phyloP scores from a whole-genome alignment of 352 stramenopile genomes.

The Globisporangium okanoganense region DNA sequence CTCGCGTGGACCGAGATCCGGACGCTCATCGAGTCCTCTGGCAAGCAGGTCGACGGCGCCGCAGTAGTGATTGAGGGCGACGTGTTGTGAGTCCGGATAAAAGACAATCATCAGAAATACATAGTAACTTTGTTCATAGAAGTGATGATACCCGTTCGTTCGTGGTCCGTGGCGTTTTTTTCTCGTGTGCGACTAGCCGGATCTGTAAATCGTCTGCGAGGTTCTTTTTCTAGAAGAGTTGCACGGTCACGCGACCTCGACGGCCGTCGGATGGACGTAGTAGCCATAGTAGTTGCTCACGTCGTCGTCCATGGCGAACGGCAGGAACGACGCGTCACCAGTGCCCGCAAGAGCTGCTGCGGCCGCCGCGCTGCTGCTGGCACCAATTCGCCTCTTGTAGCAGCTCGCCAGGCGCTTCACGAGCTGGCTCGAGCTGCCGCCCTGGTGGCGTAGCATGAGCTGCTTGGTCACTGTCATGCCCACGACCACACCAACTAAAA shows the following conservation, averaged over 20 bases:
- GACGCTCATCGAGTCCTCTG: slow-evolving; percentile 19
- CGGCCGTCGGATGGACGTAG: slow-evolving; percentile 28
- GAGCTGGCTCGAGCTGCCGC: slow-evolving; percentile 12
- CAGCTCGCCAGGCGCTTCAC: slow-evolving; percentile 7
- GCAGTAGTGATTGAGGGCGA: slow-evolving; percentile 4
- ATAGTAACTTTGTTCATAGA: neutral
- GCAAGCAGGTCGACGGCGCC: slow-evolving; percentile 7
- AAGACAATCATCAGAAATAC: neutral
- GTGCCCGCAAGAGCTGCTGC: neutral
- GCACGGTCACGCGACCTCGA: slow-evolving; percentile 33
- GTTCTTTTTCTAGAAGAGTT: neutral
- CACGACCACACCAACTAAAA: slow-evolving; percentile 39
- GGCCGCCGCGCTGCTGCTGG: neutral
- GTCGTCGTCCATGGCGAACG: slow-evolving; percentile 9
- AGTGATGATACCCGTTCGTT: neutral
- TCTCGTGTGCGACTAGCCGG: neutral
- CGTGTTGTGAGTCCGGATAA: neutral
- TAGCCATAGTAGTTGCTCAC: slow-evolving; percentile 20
- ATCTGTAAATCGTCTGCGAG: neutral
- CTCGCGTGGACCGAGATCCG: slow-evolving; percentile 26
- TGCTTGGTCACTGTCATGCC: slow-evolving; percentile 29
- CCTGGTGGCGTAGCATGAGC: slow-evolving; percentile 12
- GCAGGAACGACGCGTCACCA: slow-evolving; percentile 3
- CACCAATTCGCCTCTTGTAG: slow-evolving; percentile 5
- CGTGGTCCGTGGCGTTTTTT: neutral